Percentiles rank a stretch among this genome's conserved stretches.
These are phyloP conservation scores for Seminavis robusta DNA, from an alignment of 108 stramenopile genomes.

Conservation along the genomic window DNA sequence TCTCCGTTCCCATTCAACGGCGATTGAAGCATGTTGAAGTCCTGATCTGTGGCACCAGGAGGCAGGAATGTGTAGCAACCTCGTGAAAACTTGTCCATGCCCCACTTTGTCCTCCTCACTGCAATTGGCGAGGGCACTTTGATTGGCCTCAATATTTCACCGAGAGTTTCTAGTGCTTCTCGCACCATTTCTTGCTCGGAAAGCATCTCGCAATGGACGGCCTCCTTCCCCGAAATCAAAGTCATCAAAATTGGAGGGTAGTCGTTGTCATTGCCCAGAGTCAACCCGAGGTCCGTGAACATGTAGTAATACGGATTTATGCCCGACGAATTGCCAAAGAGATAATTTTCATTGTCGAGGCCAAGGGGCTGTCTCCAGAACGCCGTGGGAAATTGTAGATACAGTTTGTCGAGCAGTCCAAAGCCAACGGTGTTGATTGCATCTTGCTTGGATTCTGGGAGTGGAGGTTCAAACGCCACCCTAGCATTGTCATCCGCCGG, in stretches of 20 bases:
- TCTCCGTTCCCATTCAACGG: conserved; percentile 57
- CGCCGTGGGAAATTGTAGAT: conserved; percentile 35
- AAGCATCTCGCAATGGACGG: conserved; percentile 36
- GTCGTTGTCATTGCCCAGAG: conserved; percentile 15
- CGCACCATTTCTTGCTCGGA: conserved; percentile 32
- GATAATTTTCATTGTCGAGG: conserved; percentile 5
- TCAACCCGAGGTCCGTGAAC: conserved; percentile 57
- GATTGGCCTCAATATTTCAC: conserved; percentile 25
- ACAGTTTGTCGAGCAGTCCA: conserved; percentile 67
- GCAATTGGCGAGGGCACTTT: conserved; percentile 37
- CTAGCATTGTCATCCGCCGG: neutral
- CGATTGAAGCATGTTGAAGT: conserved; percentile 48
- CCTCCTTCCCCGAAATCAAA: conserved; percentile 53
- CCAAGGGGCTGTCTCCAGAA: conserved; percentile 43
- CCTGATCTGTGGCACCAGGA: conserved; percentile 58
- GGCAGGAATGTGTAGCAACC: conserved; percentile 58
- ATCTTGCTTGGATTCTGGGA: conserved; percentile 65
- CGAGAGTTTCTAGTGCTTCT: conserved; percentile 37
- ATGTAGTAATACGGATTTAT: conserved; percentile 60
- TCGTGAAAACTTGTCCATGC: conserved; percentile 41
- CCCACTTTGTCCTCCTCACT: conserved; percentile 46
- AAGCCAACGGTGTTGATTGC: conserved; percentile 75
- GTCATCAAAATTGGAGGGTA: conserved; percentile 50
- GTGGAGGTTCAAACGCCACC: conserved; percentile 52
- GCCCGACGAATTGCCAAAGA: conserved; percentile 60